Conservation (phyloP, 108 stramenopile genomes). For the Cyclotella atomus region DNA sequence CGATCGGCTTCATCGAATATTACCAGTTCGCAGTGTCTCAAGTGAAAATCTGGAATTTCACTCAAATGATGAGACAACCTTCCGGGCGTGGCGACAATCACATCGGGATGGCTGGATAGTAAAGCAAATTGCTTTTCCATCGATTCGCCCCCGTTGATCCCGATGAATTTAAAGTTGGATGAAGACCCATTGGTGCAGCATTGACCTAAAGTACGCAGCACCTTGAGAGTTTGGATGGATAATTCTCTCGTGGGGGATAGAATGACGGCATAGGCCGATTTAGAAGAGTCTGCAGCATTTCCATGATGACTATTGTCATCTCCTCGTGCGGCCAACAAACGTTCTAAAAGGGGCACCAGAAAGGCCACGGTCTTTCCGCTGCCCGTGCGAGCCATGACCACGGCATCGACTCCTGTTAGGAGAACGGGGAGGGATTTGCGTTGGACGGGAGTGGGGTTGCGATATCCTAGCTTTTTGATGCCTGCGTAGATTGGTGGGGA, state of each 20-base stretch:
- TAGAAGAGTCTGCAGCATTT: too few species aligned
- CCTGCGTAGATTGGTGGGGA: slow-evolving; percentile 78
- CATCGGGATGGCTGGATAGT: slow-evolving; percentile 89
- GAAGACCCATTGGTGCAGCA: slow-evolving; percentile 22
- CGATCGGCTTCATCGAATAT: slow-evolving; percentile 99
- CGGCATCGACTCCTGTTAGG: slow-evolving; percentile 90
- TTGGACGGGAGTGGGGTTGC: slow-evolving; percentile 97
- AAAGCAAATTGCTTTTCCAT: slow-evolving; percentile 96
- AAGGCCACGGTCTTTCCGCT: slow-evolving; percentile 97
- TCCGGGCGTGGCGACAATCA: slow-evolving; percentile 98
- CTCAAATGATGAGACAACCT: slow-evolving; percentile 96
- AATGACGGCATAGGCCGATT: slow-evolving; percentile 72
- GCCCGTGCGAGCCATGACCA: slow-evolving; percentile 97
- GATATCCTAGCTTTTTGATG: slow-evolving; percentile 93
- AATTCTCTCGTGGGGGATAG: slow-evolving; percentile 98
- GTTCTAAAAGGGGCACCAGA: slow-evolving; percentile 93
- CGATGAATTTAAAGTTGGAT: slow-evolving; percentile 67
- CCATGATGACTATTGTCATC: slow-evolving; percentile 7
- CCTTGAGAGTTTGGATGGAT: slow-evolving; percentile 90
- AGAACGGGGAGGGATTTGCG: slow-evolving; percentile 93
- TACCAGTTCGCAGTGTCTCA: slow-evolving; percentile 82
- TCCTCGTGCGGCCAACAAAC: slow-evolving; percentile 58
- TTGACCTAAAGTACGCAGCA: slow-evolving; percentile 84
- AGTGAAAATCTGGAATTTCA: slow-evolving; percentile 93
- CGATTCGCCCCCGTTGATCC: slow-evolving; percentile 96